Evolutionary conservation across 2,329 filamentous ascomycete species (phyloP), one percentile per base, ranked within the genome.

Genomic region (Chrysosphaeria jannelii): DNA sequence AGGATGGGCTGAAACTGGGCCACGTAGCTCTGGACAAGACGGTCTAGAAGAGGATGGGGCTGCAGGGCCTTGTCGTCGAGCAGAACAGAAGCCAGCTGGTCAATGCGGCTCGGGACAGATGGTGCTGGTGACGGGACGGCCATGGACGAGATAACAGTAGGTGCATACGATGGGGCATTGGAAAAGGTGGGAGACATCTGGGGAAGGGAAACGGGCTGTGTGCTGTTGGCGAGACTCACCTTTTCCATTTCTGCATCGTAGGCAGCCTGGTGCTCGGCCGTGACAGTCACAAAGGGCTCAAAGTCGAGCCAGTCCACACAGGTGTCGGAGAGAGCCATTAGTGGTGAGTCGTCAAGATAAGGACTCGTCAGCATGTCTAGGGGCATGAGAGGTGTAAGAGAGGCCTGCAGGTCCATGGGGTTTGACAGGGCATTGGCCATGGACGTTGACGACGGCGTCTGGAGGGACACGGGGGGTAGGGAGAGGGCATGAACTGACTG

Each of bases 1-100:
- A 37, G 33, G 19, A 40, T 35, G 3, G 32, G 28, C 19, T 41
- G 37, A 23, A 40, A 41, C 6, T 23, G 21, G 3, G 29, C 18
- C 5, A 41, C 34, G 22, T 36, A 41, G 2, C 30, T 27, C 13
- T 35, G 29, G 4, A 36, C 24, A 10, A 39, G 29, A 8, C 28
- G 29, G 19, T 33, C 29, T 3, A 40, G 27, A 14, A 37, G 20
- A 29, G 27, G 14, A 28, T 28, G 3, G 28, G 12, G 8, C 33
- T 30, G 17, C 17, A 12, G 4, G 13, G n/a, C 7, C n/a, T 18
- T 7, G 16, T n/a, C 16, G 16, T 7, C 7, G 16, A 18, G 16
- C 7, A n/a, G 8, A 13, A 5, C 23, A 14, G n/a, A 13, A 14
- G 7, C 10, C 12, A 3, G 14, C 14, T 1, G 33, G 34, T 4